A percentile compares a stretch with the other conserved stretches of the same genome.
phyloP scores from a whole-genome alignment of 1,284 basidiomycete species.

The Moesziomyces sp. region DNA sequence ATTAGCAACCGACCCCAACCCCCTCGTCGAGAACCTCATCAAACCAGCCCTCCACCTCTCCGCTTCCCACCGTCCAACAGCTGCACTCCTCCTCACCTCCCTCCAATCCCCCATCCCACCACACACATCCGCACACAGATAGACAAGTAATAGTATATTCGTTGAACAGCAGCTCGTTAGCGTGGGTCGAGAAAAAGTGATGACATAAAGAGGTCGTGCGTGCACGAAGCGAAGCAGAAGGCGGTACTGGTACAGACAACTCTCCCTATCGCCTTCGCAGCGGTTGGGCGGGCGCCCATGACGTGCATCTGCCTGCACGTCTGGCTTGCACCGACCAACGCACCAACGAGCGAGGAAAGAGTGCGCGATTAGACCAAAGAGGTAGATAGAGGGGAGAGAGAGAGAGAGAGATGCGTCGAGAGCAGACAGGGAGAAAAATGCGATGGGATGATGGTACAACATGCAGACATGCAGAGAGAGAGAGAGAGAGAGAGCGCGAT shows the following conservation, averaged over 20 bases:
- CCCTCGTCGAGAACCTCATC: conserved; percentile 15
- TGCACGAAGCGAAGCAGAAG: no score
- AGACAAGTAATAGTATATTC: conserved; percentile 22
- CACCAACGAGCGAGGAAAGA: no score
- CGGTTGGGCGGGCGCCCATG: no score
- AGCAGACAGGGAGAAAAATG: conserved; percentile 1
- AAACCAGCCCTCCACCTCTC: conserved; percentile 37
- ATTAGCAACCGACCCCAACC: background rate
- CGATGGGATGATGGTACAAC: conserved; percentile 35
- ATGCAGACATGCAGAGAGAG: conserved; percentile 18
- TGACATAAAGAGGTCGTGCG: background rate
- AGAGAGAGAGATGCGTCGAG: conserved; percentile 15
- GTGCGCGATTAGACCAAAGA: no score
- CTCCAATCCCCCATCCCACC: background rate
- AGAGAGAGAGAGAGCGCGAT: conserved; percentile 8
- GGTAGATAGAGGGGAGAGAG: no score
- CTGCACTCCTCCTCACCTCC: conserved; percentile 7
- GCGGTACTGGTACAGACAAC: no score
- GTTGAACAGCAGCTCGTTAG: no score
- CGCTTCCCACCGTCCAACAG: conserved; percentile 32
- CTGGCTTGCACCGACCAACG: no score
- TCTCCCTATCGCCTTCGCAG: no score
- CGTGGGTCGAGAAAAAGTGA: no score
- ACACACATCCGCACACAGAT: background rate
- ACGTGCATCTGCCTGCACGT: conserved; percentile 30